Conservation (phyloP, 352 stramenopile genomes). For the Phytopythium mirpurense region DNA sequence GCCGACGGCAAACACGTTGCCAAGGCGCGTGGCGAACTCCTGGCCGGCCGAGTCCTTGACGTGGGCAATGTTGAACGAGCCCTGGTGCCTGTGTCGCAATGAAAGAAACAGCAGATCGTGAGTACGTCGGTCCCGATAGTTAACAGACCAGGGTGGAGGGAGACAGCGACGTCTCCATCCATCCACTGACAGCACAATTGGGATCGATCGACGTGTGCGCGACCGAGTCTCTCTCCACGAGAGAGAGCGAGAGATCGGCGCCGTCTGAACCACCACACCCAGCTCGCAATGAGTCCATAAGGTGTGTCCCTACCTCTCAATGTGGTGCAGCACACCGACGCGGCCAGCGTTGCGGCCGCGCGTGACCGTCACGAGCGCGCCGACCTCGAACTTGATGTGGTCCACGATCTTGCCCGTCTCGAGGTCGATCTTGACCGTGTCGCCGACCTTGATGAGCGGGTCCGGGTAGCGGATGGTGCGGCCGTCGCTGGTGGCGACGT, state of each 20-base stretch:
- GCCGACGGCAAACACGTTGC: slow-evolving; percentile 98
- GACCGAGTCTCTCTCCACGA: too few relatives aligned
- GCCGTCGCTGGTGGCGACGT: slow-evolving; percentile 98
- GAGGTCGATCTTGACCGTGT: slow-evolving; percentile 99
- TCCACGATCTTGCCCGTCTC: slow-evolving; percentile 97
- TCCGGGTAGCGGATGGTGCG: slow-evolving; percentile 99
- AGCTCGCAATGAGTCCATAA: slow-evolving; percentile 85
- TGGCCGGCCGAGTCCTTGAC: slow-evolving; percentile 97
- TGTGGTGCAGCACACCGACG: slow-evolving; percentile 96
- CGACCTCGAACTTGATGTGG: slow-evolving; percentile 98
- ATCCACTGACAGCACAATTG: slow-evolving; percentile 3
- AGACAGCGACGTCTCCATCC: not conserved
- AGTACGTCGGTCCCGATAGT: not conserved
- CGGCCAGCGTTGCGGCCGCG: slow-evolving; percentile 96
- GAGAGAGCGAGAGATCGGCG: not conserved
- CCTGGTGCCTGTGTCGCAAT: slow-evolving; percentile 88
- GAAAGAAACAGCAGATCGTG: slow-evolving; percentile 22
- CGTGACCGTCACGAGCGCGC: slow-evolving; percentile 97
- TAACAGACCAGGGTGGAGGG: not conserved
- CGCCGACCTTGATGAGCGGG: slow-evolving; percentile 97
- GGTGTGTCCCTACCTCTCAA: slow-evolving; percentile 94
- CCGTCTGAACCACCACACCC: slow-evolving; percentile 66
- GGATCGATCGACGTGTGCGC: slow-evolving; percentile 1
- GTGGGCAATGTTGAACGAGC: slow-evolving; percentile 99
- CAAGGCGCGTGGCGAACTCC: slow-evolving; percentile 96